Conservation (phyloP, 257 asterid species). For the Eucommia ulmoides region DNA sequence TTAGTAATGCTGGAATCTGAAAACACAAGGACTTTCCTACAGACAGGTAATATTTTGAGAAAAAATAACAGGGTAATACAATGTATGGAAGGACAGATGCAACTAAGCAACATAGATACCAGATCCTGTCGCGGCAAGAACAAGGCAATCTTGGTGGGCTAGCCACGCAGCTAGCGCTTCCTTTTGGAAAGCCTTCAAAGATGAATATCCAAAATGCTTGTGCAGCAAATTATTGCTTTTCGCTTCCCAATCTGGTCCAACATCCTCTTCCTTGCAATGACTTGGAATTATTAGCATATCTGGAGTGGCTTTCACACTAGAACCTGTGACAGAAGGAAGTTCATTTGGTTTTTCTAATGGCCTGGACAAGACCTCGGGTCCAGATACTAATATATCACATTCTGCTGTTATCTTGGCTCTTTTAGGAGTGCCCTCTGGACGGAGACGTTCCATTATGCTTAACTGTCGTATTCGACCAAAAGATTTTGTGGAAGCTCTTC, state of each 20-base stretch:
- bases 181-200: slow-evolving; percentile 53
- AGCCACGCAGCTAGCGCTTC: slow-evolving; percentile 63
- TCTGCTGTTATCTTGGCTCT: slow-evolving; percentile 20
- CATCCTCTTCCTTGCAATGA: slow-evolving; percentile 18
- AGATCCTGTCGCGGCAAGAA: slow-evolving; percentile 81
- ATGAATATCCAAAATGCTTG: slow-evolving; percentile 45
- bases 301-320: slow-evolving; percentile 8
- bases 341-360: slow-evolving; percentile 12
- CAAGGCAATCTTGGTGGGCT: slow-evolving; percentile 46
- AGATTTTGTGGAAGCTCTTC: slow-evolving; percentile 18
- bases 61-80: slow-evolving; percentile 6
- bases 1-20: slow-evolving; percentile 61
- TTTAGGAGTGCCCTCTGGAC: slow-evolving; percentile 19
- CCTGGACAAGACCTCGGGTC: slow-evolving; percentile 13
- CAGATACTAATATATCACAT: slow-evolving; percentile 11
- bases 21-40: slow-evolving; percentile 73
- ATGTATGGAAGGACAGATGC: slow-evolving; percentile 3
- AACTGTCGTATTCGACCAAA: slow-evolving; percentile 34
- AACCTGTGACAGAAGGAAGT: slow-evolving; percentile 9
- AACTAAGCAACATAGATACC: slow-evolving; percentile 25
- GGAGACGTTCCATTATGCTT: slow-evolving; percentile 34
- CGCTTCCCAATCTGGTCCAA: slow-evolving; percentile 43
- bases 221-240: slow-evolving; percentile 22
- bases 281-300: slow-evolving; percentile 11
- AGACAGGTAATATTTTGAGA: slow-evolving; percentile 11